These are phyloP conservation scores for Metschnikowia matae DNA, from an alignment of 805 yeast species.

Conservation along the genomic window DNA sequence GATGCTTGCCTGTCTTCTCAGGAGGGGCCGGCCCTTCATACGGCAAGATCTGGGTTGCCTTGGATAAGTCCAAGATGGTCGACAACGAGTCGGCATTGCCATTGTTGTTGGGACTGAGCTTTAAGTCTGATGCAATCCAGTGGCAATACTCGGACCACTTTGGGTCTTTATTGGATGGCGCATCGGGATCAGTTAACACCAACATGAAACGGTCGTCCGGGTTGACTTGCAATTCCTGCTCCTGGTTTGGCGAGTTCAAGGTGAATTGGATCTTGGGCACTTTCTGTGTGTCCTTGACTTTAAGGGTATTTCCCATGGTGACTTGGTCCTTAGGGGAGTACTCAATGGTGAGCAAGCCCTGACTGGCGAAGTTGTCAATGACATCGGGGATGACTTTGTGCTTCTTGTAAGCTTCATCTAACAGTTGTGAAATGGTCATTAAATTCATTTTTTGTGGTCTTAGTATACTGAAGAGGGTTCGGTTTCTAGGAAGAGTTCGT, in stretches of 20 bases:
- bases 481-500: slow-evolving; percentile 1
- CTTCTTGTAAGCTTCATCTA: slow-evolving; percentile 47
- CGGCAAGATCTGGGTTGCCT: slow-evolving; percentile 43
- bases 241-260: slow-evolving; percentile 43
- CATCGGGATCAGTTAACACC: slow-evolving; percentile 90
- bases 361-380: slow-evolving; percentile 44
- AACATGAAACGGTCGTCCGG: slow-evolving; percentile 59
- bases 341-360: slow-evolving; percentile 59
- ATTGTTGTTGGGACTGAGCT: slow-evolving; percentile 33
- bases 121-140: slow-evolving; percentile 57
- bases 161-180: slow-evolving; percentile 77
- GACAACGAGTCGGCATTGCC: slow-evolving; percentile 20
- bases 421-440: slow-evolving; percentile 51
- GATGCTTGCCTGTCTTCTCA: slow-evolving; percentile 75
- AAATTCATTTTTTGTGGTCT: slow-evolving; percentile 33
- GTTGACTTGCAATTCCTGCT: slow-evolving; percentile 39
- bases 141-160: slow-evolving; percentile 89
- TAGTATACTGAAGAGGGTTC: not conserved
- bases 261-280: slow-evolving; percentile 66
- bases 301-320: slow-evolving; percentile 72
- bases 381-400: slow-evolving; percentile 53
- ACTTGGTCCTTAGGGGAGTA: slow-evolving; percentile 59
- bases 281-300: slow-evolving; percentile 62
- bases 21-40: slow-evolving; percentile 93
- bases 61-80: slow-evolving; percentile 31